A percentile compares a stretch with the other conserved stretches of the same genome.
These are phyloP conservation scores for Xylariaceae sp. DNA, from an alignment of 2,329 filamentous ascomycete species.

Conservation along the genomic window DNA sequence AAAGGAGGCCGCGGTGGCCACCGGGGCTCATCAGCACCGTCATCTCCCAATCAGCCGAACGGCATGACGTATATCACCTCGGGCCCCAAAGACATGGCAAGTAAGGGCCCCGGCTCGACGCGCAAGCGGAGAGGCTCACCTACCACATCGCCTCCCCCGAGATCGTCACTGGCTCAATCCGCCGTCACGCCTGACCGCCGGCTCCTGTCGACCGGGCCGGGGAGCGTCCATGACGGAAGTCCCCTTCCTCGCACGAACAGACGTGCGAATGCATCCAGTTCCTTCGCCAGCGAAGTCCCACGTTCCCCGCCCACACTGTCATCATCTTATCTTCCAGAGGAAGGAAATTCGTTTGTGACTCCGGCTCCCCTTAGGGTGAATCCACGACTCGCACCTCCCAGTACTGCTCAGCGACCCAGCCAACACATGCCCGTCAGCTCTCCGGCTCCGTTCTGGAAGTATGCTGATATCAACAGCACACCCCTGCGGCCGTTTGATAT, in stretches of 20 bases:
- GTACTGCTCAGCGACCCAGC: conserved; percentile 74
- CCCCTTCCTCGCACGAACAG: conserved; percentile 56
- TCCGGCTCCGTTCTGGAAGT: conserved; percentile 86
- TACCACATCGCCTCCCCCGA: conserved; percentile 51
- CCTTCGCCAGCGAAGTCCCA: conserved; percentile 45
- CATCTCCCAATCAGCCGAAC: conserved; percentile 54
- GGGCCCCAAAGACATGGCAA: conserved; percentile 51
- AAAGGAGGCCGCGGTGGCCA: conserved; percentile 60
- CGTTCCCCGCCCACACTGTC: conserved; percentile 56
- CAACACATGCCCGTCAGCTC: conserved; percentile 84
- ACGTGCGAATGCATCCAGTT: conserved; percentile 35
- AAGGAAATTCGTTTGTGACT: conserved; percentile 60
- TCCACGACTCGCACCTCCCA: conserved; percentile 72
- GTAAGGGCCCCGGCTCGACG: conserved; percentile 45
- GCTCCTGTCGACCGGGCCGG: conserved; percentile 33
- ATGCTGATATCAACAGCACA: conserved; percentile 71
- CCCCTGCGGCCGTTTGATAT: conserved; percentile 58
- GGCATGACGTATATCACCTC: conserved; percentile 59
- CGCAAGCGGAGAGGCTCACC: conserved; percentile 54
- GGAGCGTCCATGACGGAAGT: conserved; percentile 52
- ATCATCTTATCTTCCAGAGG: conserved; percentile 59
- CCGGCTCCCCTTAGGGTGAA: conserved; percentile 70
- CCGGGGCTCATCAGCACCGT: conserved; percentile 65
- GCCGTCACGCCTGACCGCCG: conserved; percentile 57
- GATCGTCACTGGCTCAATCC: conserved; percentile 43